Evolutionary conservation across 2,329 filamentous ascomycete genomes (phyloP), one percentile per base, ranked within the genome.

Genomic region (Colletotrichum sp.): DNA sequence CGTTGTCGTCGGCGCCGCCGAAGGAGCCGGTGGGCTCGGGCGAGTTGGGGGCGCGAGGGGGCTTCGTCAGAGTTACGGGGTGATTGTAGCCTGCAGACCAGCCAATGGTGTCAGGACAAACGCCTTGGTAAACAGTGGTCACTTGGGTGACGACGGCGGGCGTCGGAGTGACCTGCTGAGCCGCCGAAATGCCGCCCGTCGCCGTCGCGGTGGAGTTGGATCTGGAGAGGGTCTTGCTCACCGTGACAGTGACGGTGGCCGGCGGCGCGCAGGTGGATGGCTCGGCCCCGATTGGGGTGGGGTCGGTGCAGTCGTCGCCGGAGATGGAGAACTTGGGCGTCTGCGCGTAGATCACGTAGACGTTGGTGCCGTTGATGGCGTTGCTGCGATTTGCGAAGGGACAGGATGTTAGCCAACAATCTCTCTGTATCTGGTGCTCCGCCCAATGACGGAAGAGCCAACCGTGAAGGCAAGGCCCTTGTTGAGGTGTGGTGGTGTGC

Each of bases 301-400:
- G 71, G 75, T 77, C 83, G 60, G 78, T 75, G 80, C 84, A 85
- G 76, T 77, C 70, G 60, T 78, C 79, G 69, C 81, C 81, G 68
- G 77, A 59, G 77, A 87, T 78, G 75, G 76, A 83, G 81, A 87
- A 87, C 75, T 83, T 83, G 63, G 81, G 80, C 30, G 84, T 84
- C 81, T 87, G 85, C 8, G 85, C 83, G 78, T 86, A 84, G 80
- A 87, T 87, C 67, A 86, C 81, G 78, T 85, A 87, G 77, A 85
- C 83, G 79, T 87, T 87, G 78, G 85, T 86, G 77, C 85, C 85
- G 81, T 87, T 86, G 81, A 87, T 86, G 77, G 84, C 85, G 78
- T 86, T 87, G 80, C 74, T 76, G 52, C 15, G 59, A 32, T 6
- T 34, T 18, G 39, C 24, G 68, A 39, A 57, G 36, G 57, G 12